phyloP scores from a whole-genome alignment of 768 basidiomycete genomes.

The Pholiota molesta region DNA sequence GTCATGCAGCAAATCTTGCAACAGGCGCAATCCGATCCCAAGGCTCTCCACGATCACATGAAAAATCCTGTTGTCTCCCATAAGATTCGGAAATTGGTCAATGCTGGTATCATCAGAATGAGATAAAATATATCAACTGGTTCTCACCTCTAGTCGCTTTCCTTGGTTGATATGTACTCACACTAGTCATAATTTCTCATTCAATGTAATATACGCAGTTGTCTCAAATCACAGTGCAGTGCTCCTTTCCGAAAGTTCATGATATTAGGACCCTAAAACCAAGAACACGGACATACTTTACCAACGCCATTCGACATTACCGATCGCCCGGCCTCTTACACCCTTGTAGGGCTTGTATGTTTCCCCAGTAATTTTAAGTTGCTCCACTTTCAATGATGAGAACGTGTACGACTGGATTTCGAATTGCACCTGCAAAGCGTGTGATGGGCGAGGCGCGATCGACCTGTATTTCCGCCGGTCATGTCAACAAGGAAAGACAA shows the following conservation, averaged over 20 bases:
- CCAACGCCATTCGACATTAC: slow-evolving; percentile 73
- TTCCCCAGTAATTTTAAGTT: slow-evolving; percentile 79
- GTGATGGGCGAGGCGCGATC: slow-evolving; percentile 63
- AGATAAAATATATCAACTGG: slow-evolving; percentile 43
- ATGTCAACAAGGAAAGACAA: background rate
- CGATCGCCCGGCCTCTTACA: slow-evolving; percentile 69
- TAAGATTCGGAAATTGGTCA: slow-evolving; percentile 89
- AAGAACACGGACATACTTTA: slow-evolving; percentile 21
- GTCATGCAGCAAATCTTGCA: slow-evolving; percentile 94
- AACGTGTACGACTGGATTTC: slow-evolving; percentile 73
- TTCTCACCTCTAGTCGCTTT: slow-evolving; percentile 2
- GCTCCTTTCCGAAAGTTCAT: background rate
- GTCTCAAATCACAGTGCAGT: slow-evolving; percentile 4
- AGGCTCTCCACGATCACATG: slow-evolving; percentile 93
- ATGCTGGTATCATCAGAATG: slow-evolving; percentile 92
- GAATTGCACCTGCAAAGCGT: slow-evolving; percentile 74
- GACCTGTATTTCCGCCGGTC: slow-evolving; percentile 26
- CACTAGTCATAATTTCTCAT: slow-evolving; percentile 17
- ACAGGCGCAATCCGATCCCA: slow-evolving; percentile 89
- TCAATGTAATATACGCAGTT: slow-evolving; percentile 26
- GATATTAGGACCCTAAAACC: background rate
- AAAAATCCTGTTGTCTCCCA: slow-evolving; percentile 81
- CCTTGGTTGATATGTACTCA: slow-evolving; percentile 12
- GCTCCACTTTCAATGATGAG: slow-evolving; percentile 83
- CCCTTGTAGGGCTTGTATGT: slow-evolving; percentile 92